These are phyloP conservation scores for Citrus inodora DNA, from an alignment of 345 rosid species.

Conservation along the genomic window DNA sequence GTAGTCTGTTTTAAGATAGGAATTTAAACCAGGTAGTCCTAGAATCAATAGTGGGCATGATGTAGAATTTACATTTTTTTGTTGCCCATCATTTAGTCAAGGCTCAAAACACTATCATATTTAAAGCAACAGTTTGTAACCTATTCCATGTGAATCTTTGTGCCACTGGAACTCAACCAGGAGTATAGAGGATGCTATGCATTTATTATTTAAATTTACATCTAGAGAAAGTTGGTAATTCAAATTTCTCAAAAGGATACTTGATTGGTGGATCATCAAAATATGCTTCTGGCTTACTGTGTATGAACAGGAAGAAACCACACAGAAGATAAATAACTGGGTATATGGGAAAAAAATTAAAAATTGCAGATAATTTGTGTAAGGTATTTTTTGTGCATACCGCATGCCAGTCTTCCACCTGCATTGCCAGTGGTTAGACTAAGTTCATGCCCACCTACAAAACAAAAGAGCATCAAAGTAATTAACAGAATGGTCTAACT, in stretches of 20 bases:
- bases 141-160: not conserved
- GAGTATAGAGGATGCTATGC: not conserved
- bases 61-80: not conserved
- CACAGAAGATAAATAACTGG: not conserved
- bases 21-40: not conserved
- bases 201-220: not conserved
- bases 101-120: not conserved
- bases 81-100: not conserved
- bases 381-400: slow-evolving; percentile 39
- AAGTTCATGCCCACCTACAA: slow-evolving; percentile 91
- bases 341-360: not conserved
- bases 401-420: slow-evolving; percentile 99
- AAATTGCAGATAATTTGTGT: not conserved
- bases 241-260: not conserved
- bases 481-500: not conserved
- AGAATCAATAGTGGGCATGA: not conserved
- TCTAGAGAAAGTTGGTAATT: not conserved
- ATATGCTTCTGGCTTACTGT: not conserved
- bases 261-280: not conserved
- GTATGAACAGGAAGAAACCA: not conserved
- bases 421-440: slow-evolving; percentile 95
- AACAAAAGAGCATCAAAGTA: not conserved
- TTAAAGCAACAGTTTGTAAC: not conserved
- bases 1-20: not conserved
- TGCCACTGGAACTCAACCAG: not conserved